Evolutionary conservation across 345 rosid species (phyloP).

Genomic region (Linum trigynum): DNA sequence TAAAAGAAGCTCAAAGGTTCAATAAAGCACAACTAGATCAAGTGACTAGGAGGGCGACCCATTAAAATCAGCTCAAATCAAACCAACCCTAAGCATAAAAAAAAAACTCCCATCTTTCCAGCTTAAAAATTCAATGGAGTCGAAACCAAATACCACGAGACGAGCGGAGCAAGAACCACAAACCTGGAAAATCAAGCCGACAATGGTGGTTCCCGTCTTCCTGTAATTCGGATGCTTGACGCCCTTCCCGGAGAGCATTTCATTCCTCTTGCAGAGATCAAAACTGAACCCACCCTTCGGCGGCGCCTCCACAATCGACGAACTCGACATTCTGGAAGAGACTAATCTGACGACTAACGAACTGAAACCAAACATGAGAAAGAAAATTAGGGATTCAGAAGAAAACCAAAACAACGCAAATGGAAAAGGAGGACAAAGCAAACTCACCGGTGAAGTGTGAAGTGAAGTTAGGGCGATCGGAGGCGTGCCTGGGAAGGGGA

Average conservation of each 20-base stretch:
- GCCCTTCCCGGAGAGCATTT: constrained; percentile 61
- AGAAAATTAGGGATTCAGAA: background rate
- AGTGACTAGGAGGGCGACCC: background rate
- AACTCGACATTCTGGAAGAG: constrained; percentile 37
- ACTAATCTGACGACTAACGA: background rate
- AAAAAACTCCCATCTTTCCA: background rate
- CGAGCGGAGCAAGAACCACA: background rate
- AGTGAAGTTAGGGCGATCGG: background rate
- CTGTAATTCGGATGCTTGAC: constrained; percentile 51
- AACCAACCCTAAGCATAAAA: background rate
- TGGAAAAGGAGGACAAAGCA: background rate
- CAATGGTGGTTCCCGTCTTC: constrained; percentile 95
- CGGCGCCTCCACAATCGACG: constrained; percentile 33
- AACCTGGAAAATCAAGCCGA: constrained; percentile 76
- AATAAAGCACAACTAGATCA: background rate
- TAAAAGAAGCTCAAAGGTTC: background rate
- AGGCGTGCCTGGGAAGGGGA: background rate
- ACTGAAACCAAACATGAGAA: background rate
- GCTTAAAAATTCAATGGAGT: background rate
- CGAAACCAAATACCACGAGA: background rate
- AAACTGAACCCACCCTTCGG: constrained; percentile 72
- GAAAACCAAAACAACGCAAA: background rate
- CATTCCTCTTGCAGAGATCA: constrained; percentile 80
- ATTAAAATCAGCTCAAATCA: background rate
- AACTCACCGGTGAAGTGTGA: background rate